Evolutionary conservation across 306 rosid species (phyloP), one percentile per base, ranked within the genome.

Genomic region (Cucumis hystrix): DNA sequence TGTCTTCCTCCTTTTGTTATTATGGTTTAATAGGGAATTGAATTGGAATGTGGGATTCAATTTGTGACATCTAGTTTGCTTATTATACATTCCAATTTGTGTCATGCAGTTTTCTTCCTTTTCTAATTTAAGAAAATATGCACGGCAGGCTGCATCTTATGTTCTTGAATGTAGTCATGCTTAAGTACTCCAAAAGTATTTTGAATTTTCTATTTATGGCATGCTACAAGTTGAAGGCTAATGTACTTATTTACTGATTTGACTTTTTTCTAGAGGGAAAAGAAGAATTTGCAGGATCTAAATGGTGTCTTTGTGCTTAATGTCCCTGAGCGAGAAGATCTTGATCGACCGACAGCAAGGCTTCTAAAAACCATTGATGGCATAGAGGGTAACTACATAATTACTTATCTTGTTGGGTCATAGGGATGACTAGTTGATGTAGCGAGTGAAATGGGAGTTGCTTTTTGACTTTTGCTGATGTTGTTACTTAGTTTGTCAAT

Each of bases 331-430:
- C 82, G 93, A 80, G 98, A 92, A 47, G 68, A 79, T 82, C 88
- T 95, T 57, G 97, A 95, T 85, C 87, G 95, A 83, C 91, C 96
- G 54, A 95, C 96, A 23, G 98, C 97, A 14, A 89, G 89, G 87
- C 88, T 95, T 40, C 87, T 95, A 70, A 92, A 92, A 82, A 90
- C 89, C 82, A 81, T 92, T 82, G 91, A 87, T 77, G 30, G 16
- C 51, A 12, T 94, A 52, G 91, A 90, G 79, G 97, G 97, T 93
- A 85, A 69, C 81, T 77, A 23, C 57, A 66, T 33, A 28, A 14
- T 49, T 72, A 72, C 61, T 70, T 72, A 10, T 43, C 37, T 39
- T 37, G 72, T 68, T 68, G 55, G 20, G 76, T 16, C 13, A 9
- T 51, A 3, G 58, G 39, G 58, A 45, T 23, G 58, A 13, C 75